These are phyloP conservation scores for Pleurotus sapidus DNA, from an alignment of 768 basidiomycete genomes.

Conservation along the genomic window DNA sequence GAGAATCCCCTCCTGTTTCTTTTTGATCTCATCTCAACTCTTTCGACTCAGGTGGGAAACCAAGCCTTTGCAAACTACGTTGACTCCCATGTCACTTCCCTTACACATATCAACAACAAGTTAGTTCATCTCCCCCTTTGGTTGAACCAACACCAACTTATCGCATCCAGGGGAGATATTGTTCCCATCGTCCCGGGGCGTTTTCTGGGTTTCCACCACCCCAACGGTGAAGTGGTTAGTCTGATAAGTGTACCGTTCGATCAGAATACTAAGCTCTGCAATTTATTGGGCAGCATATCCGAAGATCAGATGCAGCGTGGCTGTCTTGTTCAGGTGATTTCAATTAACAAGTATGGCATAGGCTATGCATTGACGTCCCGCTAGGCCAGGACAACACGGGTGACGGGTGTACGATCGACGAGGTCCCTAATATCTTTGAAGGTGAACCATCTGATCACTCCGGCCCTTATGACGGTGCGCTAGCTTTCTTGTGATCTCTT, in stretches of 20 bases:
- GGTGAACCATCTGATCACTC: conserved; percentile 36
- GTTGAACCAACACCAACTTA: background rate
- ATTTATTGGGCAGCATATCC: conserved; percentile 35
- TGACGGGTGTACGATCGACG: conserved; percentile 38
- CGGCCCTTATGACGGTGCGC: conserved; percentile 21
- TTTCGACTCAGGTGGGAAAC: conserved; percentile 41
- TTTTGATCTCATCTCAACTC: background rate
- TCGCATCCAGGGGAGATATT: conserved; percentile 29
- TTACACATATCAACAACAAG: conserved; percentile 65
- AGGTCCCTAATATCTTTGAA: conserved; percentile 39
- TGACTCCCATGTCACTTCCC: conserved; percentile 36
- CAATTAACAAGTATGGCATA: background rate
- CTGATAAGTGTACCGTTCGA: background rate
- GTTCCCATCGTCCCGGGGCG: conserved; percentile 39
- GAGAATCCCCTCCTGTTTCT: conserved; percentile 14
- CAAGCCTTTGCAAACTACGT: conserved; percentile 61
- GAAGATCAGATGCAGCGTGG: conserved; percentile 44
- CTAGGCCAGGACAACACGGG: conserved; percentile 60
- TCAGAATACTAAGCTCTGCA: no score
- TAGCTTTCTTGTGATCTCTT: background rate
- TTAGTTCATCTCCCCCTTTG: conserved; percentile 12
- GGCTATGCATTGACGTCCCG: background rate
- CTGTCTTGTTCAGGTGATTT: conserved; percentile 47
- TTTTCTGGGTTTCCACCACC: conserved; percentile 42
- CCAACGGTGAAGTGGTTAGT: conserved; percentile 37